Conservation (phyloP, 371 early-diverging fungal species). For the Mucor lusitanicus region DNA sequence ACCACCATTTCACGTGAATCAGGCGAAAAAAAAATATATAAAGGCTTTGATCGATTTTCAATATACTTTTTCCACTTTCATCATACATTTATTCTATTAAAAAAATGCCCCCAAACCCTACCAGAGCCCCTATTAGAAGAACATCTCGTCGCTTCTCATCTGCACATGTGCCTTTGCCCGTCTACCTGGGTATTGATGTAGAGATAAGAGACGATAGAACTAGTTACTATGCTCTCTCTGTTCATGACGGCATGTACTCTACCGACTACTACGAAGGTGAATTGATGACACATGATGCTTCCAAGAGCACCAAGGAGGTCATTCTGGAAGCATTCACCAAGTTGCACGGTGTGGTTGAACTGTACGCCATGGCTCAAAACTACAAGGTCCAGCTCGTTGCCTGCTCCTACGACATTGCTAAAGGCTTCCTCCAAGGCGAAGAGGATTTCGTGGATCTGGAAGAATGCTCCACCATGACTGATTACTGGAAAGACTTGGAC, state of each 20-base stretch:
- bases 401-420: constrained; percentile 29
- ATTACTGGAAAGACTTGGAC: constrained; percentile 78
- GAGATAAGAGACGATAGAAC: constrained; percentile 33
- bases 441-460: constrained; percentile 21
- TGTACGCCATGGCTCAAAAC: constrained; percentile 48
- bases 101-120: constrained; percentile 38
- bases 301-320: constrained; percentile 19
- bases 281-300: constrained; percentile 17
- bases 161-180: constrained; percentile 46
- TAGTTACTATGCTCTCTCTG: constrained; percentile 46
- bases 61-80: neutral
- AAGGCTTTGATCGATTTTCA: neutral
- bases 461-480: constrained; percentile 45
- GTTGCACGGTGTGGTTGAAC: constrained; percentile 42
- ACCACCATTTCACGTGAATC: neutral
- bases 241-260: constrained; percentile 64
- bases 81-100: neutral
- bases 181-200: constrained; percentile 67
- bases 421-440: constrained; percentile 28
- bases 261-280: constrained; percentile 52
- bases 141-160: constrained; percentile 37
- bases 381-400: constrained; percentile 62
- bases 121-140: constrained; percentile 28
- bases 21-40: neutral
- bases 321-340: constrained; percentile 29